Percentiles rank a stretch among this genome's conserved stretches.
phyloP scores from a whole-genome alignment of 2,329 filamentous ascomycete species.

The Trichoderma endophyticum region DNA sequence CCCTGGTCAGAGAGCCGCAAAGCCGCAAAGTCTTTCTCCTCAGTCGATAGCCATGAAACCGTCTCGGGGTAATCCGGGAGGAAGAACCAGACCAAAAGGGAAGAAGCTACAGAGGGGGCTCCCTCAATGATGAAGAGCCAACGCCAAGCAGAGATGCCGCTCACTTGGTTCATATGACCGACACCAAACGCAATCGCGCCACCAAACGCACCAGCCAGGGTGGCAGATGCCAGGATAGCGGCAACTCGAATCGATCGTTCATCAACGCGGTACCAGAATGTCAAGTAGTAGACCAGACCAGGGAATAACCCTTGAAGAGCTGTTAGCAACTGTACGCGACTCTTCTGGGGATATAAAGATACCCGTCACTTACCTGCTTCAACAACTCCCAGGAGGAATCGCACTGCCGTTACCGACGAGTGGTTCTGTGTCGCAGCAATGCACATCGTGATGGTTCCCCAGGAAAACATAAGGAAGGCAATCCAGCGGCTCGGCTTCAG shows the following conservation, averaged over 20 bases:
- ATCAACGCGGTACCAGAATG: neutral
- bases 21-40: neutral
- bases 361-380: neutral
- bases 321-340: neutral
- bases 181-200: neutral
- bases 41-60: neutral
- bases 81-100: neutral
- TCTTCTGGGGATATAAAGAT: neutral
- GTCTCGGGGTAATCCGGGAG: neutral
- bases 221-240: neutral
- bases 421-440: neutral
- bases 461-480: neutral
- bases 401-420: neutral
- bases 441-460: neutral
- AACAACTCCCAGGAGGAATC: neutral
- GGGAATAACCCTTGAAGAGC: neutral
- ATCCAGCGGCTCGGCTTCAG: neutral
- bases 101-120: neutral
- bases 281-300: neutral
- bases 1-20: neutral
- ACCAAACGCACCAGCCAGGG: neutral
- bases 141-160: neutral
- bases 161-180: neutral
- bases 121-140: neutral
- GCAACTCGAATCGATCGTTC: slow-evolving; percentile 1